phyloP scores from a whole-genome alignment of 768 basidiomycete genomes.

The Suillus plorans region DNA sequence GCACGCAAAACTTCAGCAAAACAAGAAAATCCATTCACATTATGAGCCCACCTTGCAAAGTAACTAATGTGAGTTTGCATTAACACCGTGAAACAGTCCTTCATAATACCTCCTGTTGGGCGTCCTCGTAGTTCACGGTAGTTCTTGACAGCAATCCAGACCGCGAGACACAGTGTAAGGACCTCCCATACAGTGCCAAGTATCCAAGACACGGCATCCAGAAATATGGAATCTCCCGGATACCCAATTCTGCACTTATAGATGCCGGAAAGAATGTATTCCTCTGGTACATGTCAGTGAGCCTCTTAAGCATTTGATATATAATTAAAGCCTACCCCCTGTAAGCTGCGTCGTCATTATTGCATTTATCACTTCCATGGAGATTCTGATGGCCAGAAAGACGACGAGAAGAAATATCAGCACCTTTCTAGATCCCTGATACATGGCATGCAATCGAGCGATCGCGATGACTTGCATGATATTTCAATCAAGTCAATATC shows the following conservation, averaged over 20 bases:
- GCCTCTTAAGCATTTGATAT: neutral
- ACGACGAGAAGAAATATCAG: neutral
- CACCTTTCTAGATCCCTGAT: neutral
- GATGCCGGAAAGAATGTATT: neutral
- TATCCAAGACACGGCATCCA: neutral
- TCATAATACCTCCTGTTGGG: neutral
- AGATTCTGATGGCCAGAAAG: neutral
- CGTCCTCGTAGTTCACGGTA: neutral
- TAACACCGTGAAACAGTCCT: neutral
- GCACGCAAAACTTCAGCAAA: neutral
- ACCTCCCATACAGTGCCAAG: neutral
- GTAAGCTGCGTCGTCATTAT: neutral
- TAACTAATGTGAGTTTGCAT: neutral
- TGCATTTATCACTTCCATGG: neutral
- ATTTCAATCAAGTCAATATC: neutral
- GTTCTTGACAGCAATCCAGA: neutral
- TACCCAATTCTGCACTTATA: neutral
- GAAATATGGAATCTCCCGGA: neutral
- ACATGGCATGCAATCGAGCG: neutral
- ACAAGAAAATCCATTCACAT: neutral
- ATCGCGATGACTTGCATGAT: neutral
- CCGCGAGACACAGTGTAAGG: neutral
- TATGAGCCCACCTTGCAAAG: neutral
- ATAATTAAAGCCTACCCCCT: neutral
- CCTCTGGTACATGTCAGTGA: neutral